A percentile compares a stretch with the other conserved stretches of the same genome.
These are phyloP conservation scores for Penicillium thymicola DNA, from an alignment of 2,329 filamentous ascomycete genomes.

Conservation along the genomic window DNA sequence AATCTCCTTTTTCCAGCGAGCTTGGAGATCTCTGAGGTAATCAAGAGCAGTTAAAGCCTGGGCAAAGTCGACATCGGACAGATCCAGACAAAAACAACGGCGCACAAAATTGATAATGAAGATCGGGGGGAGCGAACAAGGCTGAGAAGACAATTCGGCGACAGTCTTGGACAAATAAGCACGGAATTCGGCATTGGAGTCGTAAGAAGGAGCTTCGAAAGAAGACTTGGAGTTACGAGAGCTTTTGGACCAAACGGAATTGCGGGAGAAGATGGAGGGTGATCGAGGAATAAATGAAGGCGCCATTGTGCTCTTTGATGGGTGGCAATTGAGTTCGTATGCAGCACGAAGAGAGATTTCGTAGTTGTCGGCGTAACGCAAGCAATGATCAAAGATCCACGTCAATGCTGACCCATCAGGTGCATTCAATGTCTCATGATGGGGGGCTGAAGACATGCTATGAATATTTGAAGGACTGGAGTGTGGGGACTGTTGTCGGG, in stretches of 20 bases:
- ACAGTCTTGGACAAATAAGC: slow-evolving; percentile 51
- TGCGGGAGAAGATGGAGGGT: slow-evolving; percentile 33
- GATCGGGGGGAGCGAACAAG: slow-evolving; percentile 58
- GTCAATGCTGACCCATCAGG: slow-evolving; percentile 44
- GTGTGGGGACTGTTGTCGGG: not conserved
- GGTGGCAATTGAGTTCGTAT: slow-evolving; percentile 63
- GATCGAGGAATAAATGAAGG: slow-evolving; percentile 22
- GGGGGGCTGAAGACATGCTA: slow-evolving; percentile 12
- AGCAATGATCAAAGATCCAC: slow-evolving; percentile 58
- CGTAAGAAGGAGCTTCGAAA: slow-evolving; percentile 19
- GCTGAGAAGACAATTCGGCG: slow-evolving; percentile 56
- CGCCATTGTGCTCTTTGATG: slow-evolving; percentile 36
- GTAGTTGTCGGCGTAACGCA: slow-evolving; percentile 61
- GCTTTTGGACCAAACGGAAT: slow-evolving; percentile 28
- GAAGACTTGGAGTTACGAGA: slow-evolving; percentile 22
- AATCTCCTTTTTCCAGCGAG: slow-evolving; percentile 57
- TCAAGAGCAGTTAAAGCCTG: slow-evolving; percentile 64
- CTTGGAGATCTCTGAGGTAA: slow-evolving; percentile 63
- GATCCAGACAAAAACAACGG: slow-evolving; percentile 55
- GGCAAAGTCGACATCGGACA: slow-evolving; percentile 61
- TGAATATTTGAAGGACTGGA: not conserved
- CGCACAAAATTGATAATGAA: slow-evolving; percentile 63
- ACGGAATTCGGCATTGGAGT: slow-evolving; percentile 43
- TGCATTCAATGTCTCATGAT: slow-evolving; percentile 16
- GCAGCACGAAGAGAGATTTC: slow-evolving; percentile 66